A percentile compares a stretch with the other conserved stretches of the same genome.
These are phyloP conservation scores for Ganoderma lucidum DNA, from an alignment of 1,284 basidiomycete species.

Conservation along the genomic window DNA sequence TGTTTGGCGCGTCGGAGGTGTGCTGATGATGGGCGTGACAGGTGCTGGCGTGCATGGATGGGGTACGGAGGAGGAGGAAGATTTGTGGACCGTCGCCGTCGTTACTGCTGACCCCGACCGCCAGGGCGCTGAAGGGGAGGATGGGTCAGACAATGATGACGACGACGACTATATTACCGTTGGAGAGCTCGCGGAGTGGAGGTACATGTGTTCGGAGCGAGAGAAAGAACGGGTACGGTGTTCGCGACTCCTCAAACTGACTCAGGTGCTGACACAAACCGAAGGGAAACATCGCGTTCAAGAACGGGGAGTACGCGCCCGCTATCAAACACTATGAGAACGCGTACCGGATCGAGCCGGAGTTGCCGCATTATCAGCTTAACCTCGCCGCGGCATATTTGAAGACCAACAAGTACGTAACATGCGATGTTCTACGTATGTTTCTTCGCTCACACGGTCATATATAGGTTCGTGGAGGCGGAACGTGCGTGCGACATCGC, in stretches of 20 bases:
- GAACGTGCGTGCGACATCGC: constrained; percentile 71
- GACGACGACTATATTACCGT: constrained; percentile 64
- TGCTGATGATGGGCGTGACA: constrained; percentile 25
- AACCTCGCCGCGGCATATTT: constrained; percentile 75
- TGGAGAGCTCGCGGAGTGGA: constrained; percentile 73
- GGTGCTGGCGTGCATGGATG: constrained; percentile 69
- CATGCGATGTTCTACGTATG: constrained; percentile 10
- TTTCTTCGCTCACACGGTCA: constrained; percentile 7
- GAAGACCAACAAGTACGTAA: constrained; percentile 65
- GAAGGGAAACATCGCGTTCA: constrained; percentile 72
- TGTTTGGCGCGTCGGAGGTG: background rate
- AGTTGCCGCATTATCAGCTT: constrained; percentile 74
- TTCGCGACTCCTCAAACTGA: background rate
- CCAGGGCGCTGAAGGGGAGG: constrained; percentile 37
- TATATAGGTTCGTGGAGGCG: constrained; percentile 67
- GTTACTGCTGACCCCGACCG: constrained; percentile 31
- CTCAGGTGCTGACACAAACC: constrained; percentile 14
- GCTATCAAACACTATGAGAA: constrained; percentile 65
- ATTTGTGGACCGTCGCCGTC: constrained; percentile 66
- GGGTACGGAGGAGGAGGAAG: constrained; percentile 75
- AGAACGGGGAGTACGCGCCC: constrained; percentile 54
- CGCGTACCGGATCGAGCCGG: constrained; percentile 69
- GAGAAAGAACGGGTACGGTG: constrained; percentile 67
- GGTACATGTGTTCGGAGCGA: constrained; percentile 69
- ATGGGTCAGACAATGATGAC: no score